Evolutionary conservation across 2,329 filamentous ascomycete genomes (phyloP), one percentile per base, ranked within the genome.

Genomic region (Xylaria sp.): DNA sequence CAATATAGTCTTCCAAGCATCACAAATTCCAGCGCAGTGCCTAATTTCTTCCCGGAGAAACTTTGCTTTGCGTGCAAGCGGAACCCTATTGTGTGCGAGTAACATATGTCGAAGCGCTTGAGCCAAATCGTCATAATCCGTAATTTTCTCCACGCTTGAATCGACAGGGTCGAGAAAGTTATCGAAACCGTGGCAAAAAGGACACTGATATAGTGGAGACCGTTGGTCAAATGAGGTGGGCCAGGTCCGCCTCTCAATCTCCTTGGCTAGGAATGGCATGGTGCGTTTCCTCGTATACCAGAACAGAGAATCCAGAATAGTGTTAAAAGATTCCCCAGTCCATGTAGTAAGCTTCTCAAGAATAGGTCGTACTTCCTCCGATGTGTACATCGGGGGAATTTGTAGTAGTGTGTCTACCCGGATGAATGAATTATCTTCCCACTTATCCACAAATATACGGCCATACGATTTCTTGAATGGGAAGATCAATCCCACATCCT

Each of bases 211-310:
- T 44, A 15, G 53, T 5, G 61, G 66, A 42, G 40, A 68, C 9
- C 20, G 26, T 13, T 13, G 15, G 44, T 51, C 53, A n/a, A 65
- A 64, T 26, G 26, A 56, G 13, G 46, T 9, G 36, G 15, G 48
- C 51, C 17, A n/a, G 6, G 23, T 5, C 17, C 36, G 10, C 15
- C 20, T n/a, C n/a, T 31, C 7, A 0, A 2, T n/a, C 13, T 60
- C 31, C 2, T 20, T 23, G 2, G 26, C 20, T 20, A 62, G 26
- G 31, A 53, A 56, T 10, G 66, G 66, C 26, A 31, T 17, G 15
- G 40, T 33, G 42, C 66, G 58, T 23, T 44, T 53, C 54, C 63
- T 69, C 17, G 54, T 64, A 67, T 67, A 64, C 67, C 63, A 69
- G 44, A 64, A 67, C 15, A 70, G 23, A 4, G 60, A 64, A 23